Base-by-base conservation (phyloP, 768 basidiomycete species). In the Russula sp. region DNA sequence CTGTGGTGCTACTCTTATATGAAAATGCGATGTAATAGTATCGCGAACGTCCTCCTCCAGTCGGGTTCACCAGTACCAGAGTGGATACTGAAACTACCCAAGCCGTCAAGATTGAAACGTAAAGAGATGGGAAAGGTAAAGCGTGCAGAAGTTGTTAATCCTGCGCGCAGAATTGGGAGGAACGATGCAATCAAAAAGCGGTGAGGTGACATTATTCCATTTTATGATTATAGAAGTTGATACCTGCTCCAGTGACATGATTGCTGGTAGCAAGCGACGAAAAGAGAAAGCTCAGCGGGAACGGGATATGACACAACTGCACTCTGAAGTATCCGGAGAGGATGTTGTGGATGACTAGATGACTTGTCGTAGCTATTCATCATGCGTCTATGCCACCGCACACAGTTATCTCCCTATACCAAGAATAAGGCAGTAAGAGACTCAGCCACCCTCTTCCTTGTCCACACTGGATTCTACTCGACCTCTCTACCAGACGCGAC, bases 1-100 rank as follows among this genome's bases (percentile, higher is more conserved):
- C 52, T 59, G 49, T 58, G 64, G 34, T 35, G 34, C 45, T 34
- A 41, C 50, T 53, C 56, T 29, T 29, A 2, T 51, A 45, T 49
- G 50, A 51, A 32, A 14, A 51, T 41, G 46, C 41, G 41, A 46
- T 34, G 34, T 45, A 47, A 32, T 65, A 96, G 93, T 51, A 90
- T 98, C 71, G 96, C 95, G 54, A 98, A 98, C 71, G 91, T 98
- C n/a, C 82, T 98, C 62, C 77, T 90, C 22, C 88, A 94, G 69
- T 95, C 94, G 0, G 95, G 96, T 4, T 96, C 90, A 60, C 74
- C 80, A 2, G 94, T 97, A 0, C 92, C 95, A 1, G 90, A 93
- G 25, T 99, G 94, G 91, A 98, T 98, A 65, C 72, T 90, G n/a
- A 88, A 89, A 66, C 79, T 99, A n/a, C 89, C 89, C 22, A 94